Base-by-base conservation (phyloP, 2,329 filamentous ascomycete genomes). In the Pseudocercospora crystallina region DNA sequence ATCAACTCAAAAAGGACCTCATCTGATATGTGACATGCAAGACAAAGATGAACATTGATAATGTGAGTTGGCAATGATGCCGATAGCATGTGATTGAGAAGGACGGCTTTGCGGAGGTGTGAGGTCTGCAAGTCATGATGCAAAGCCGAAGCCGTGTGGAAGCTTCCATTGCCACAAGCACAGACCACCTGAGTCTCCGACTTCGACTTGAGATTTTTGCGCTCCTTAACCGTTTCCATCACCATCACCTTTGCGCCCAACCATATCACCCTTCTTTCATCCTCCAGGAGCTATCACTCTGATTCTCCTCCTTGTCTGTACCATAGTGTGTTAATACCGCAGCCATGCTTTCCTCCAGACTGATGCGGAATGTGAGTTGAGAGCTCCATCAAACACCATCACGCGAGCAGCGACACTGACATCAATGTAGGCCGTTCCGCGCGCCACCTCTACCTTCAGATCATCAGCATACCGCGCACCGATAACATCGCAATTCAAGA, bases 401-500 rank as follows among this genome's bases (percentile, higher is more conserved):
- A 63, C 57, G 62, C 61, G 61, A 65, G 56, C 63, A 63, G 38
- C 36, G 15, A 47, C 10, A 57, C 56, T 66, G 49, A 64, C 44
- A 33, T 49, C 38, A 29, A 38, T 33, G 29, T 57, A 68, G 65
- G 62, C 64, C 38, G 59, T 65, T 43, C 65, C 63, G 54, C 68
- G 68, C 60, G 65, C 66, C 49, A 61, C 65, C 36, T 64, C 67
- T 36, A 60, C 66, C 53, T 60, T 69, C 56, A 60, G 65, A 64
- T 65, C 66, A 58, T 66, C 67, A 55, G 65, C 63, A 59, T 62
- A 63, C 63, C 85, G 85, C 76, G 82, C 86, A 65, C 84, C 89
- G 61, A 73, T 89, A 66, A 80, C 80, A 61, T 83, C 87, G 60
- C 83, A 83, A 66, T 89, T 92, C 71, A 83, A 86, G 69, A 70